Evolutionary conservation across 2,329 filamentous ascomycete species (phyloP), one percentile per base, ranked within the genome.

Genomic region (Scytalidium sp.): DNA sequence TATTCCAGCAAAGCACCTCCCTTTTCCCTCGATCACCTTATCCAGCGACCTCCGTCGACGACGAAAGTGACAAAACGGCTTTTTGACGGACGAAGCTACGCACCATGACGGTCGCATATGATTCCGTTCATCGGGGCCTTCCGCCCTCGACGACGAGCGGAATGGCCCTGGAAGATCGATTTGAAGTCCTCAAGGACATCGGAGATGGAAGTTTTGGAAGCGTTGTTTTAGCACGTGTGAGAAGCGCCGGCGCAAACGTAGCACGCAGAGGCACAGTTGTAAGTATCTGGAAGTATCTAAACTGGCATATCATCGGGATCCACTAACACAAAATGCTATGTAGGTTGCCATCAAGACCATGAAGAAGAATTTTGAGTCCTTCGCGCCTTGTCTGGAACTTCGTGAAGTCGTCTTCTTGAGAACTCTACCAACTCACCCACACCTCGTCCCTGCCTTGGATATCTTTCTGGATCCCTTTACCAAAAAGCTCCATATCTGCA

Each of bases 261-360:
- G 93, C 93, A 63, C 87, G 91, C 60, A 82, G 92, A 68, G 93
- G 93, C 60, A 96, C 92, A 50, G 83, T 97, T 77, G 93, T 97
- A 84, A 78, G 85, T 76, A 56, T 45, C 20, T 43, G 19, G 10
- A 47, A n/a, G 40, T 20, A 44, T 50, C 47, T 47, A 50, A n/a
- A 8, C 8, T 5, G 5, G 6, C 4, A 36, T 36, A 36, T 36
- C 25, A 36, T 36, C 7, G 41, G 47, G 46, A 49, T 47, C 49
- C 17, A 36, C 27, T 52, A 36, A 47, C 45, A 13, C n/a, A n/a
- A n/a, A 36, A 27, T 15, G 15, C 25, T 48, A 50, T 40, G 49
- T 59, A 97, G 94, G 88, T 99, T 63, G 94, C 94, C 41, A 97
- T 99, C 74, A 99, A 99, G 74, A 97, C 94, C 5, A 99, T 99